Evolutionary conservation across 164 flowering plant species (phyloP).

Genomic region (Stephania cephalantha): DNA sequence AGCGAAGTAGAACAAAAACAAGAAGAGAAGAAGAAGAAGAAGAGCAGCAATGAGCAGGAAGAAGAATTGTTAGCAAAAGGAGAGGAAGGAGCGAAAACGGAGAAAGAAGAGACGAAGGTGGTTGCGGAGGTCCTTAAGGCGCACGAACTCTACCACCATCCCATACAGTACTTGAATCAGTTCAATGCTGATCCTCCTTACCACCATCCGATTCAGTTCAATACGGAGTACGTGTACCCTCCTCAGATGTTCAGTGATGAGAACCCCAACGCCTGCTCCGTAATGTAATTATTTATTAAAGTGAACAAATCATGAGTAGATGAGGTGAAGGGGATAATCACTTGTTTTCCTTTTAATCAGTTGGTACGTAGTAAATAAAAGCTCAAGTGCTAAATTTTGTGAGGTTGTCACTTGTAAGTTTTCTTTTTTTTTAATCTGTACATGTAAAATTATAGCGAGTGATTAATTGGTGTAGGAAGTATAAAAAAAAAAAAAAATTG

Average conservation of each 20-base stretch:
- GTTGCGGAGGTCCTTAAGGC: constrained; percentile 26
- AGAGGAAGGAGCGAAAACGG: constrained; percentile 15
- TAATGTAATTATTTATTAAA: constrained; percentile 23
- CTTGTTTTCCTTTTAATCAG: neutral
- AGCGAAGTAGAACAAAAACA: constrained; percentile 19
- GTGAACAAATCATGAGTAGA: too few relatives aligned
- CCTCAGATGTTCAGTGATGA: constrained; percentile 56
- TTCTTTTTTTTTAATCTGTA: too few relatives aligned
- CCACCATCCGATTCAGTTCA: constrained; percentile 27
- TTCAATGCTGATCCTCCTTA: too few relatives aligned
- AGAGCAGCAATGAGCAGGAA: constrained; percentile 14
- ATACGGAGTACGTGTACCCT: constrained; percentile 15
- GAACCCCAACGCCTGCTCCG: constrained; percentile 45
- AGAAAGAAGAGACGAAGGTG: constrained; percentile 17
- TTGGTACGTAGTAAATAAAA: too few relatives aligned
- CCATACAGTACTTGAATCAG: constrained; percentile 15
- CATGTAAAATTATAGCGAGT: too few relatives aligned
- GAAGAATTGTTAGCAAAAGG: constrained; percentile 13
- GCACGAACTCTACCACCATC: constrained; percentile 39
- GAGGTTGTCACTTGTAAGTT: neutral
- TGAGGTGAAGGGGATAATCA: neutral
- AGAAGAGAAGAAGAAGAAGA: constrained; percentile 18
- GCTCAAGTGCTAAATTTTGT: neutral
- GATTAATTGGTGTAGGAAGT: too few relatives aligned
- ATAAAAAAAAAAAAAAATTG: too few relatives aligned